Evolutionary conservation across 2,329 filamentous ascomycete species (phyloP), one percentile per base, ranked within the genome.

Genomic region (Colletotrichum melonis): DNA sequence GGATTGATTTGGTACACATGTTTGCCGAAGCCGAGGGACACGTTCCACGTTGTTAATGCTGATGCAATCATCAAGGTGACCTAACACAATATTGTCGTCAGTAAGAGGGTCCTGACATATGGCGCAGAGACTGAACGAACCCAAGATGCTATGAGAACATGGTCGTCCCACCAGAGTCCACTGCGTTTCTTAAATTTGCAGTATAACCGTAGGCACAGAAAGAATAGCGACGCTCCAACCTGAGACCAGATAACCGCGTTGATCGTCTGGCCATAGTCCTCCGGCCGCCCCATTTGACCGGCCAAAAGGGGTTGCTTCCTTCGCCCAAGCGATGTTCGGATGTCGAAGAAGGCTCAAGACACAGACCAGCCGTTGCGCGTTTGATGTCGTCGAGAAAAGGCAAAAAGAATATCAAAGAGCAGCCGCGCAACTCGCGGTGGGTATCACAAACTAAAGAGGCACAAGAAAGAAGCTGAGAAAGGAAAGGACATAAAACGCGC

Each of bases 121-220:
- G 32, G 5, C 1, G 32, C 0, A 12, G 9, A 35, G 26, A 3
- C 14, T 19, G 9, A 26, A 69, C 75, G 19, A 74, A 79, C 78
- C 74, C 74, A 80, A 22, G 78, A 72, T 32, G 76, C 66, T 32
- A 80, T 66, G 9, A 80, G 68, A 3, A 79, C 66, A 19, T 76
- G 77, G 63, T 80, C 78, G 42, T 79, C 78, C 78, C 78, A 80
- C 78, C 78, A 80, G 8, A 79, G 63, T 1, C 77, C 75, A 3
- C 76, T 72, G 19, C 75, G 75, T 57, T 76, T 76, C 30, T 69
- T 65, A 28, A 74, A 75, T 68, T 79, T 79, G 74, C 77, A 78
- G 38, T 78, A 79, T 6, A 78, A 28, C 4, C 78, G 72, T 5
- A 79, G 64, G 16, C 57, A 67, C 4, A 79, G 65, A 67, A 79